Evolutionary conservation across 2,329 filamentous ascomycete species (phyloP).

Genomic region (Epichloe baconii): DNA sequence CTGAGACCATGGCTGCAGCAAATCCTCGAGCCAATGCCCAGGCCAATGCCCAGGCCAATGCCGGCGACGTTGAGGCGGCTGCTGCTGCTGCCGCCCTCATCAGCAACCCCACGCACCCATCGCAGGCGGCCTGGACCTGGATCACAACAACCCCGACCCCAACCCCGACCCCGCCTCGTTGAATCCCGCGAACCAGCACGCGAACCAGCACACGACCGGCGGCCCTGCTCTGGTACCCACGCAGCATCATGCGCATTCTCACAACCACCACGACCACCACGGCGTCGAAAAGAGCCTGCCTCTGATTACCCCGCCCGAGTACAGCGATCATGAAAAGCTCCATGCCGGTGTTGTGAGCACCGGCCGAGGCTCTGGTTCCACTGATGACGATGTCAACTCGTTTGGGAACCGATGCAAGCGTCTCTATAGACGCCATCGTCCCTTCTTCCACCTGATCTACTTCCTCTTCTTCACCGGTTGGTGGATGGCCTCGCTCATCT

Average conservation of each 20-base stretch:
- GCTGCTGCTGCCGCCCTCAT: background rate
- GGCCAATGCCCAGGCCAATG: no score
- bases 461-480: constrained; percentile 40
- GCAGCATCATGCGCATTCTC: background rate
- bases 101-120: background rate
- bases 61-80: background rate
- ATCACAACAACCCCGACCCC: constrained; percentile 13
- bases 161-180: constrained; percentile 21
- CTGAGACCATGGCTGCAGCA: no score
- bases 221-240: no score
- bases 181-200: constrained; percentile 20
- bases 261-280: constrained; percentile 10
- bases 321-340: constrained; percentile 27
- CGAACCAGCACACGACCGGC: no score
- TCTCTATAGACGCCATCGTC: constrained; percentile 32
- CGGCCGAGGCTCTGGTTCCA: constrained; percentile 12
- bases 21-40: no score
- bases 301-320: constrained; percentile 20
- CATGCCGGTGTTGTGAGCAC: constrained; percentile 19
- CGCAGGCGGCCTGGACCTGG: constrained; percentile 5
- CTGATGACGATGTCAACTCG: constrained; percentile 6
- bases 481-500: constrained; percentile 64
- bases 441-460: constrained; percentile 33
- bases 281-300: constrained; percentile 13
- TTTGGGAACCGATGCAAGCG: constrained; percentile 14